Conservation (phyloP, 1,284 basidiomycete genomes). For the Mycosarcoma mackinlayi region DNA sequence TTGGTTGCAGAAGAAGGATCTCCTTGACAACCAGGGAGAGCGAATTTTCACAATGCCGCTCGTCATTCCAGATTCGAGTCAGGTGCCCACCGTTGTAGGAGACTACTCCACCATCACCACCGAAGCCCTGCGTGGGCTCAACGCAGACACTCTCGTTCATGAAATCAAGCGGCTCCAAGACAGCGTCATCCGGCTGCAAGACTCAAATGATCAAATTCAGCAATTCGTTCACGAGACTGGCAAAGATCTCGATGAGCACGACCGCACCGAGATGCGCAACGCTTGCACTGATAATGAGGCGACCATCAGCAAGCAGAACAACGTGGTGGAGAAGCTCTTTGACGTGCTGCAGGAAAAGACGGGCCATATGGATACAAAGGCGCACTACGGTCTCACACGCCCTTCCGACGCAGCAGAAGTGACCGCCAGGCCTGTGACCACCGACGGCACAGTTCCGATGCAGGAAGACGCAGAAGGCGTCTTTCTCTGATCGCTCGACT, state of each 20-base stretch:
- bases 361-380: conserved; percentile 10
- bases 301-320: conserved; percentile 40
- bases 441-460: conserved; percentile 17
- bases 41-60: conserved; percentile 23
- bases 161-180: conserved; percentile 47
- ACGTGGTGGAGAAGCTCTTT: conserved; percentile 34
- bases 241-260: conserved; percentile 20
- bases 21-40: not conserved
- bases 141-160: conserved; percentile 36
- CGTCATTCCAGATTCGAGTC: conserved; percentile 38
- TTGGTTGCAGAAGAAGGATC: too few species aligned
- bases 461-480: conserved; percentile 38
- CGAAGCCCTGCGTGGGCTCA: conserved; percentile 36
- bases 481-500: conserved; percentile 36
- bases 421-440: not conserved
- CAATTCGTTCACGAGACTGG: conserved; percentile 36
- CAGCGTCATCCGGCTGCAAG: conserved; percentile 28
- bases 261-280: conserved; percentile 35
- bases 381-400: conserved; percentile 30
- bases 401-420: conserved; percentile 4
- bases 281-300: conserved; percentile 42
- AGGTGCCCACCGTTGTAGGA: conserved; percentile 36
- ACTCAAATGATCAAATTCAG: conserved; percentile 44
- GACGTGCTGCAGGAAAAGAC: conserved; percentile 37
- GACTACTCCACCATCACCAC: conserved; percentile 37